phyloP scores from a whole-genome alignment of 1,139 yeast species.

The Lodderomyces pseudojiufengensis region DNA sequence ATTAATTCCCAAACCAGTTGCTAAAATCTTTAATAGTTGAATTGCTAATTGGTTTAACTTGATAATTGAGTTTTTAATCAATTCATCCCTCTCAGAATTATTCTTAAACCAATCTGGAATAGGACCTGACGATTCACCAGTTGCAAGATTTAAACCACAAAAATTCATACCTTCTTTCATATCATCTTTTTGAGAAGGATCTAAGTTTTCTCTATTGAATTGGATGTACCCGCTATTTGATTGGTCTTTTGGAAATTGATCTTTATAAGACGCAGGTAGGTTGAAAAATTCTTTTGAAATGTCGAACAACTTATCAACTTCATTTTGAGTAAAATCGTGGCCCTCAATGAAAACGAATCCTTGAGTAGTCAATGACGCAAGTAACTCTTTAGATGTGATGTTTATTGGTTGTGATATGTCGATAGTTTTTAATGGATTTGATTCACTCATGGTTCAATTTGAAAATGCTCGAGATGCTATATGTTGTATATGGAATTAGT shows the following conservation, averaged over 20 bases:
- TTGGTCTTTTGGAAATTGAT: conserved; percentile 13
- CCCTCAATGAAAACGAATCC: conserved; percentile 76
- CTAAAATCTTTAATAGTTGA: conserved; percentile 47
- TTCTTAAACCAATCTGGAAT: conserved; percentile 45
- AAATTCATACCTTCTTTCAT: conserved; percentile 61
- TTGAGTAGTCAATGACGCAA: conserved; percentile 59
- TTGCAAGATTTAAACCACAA: conserved; percentile 35
- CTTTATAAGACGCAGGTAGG: conserved; percentile 48
- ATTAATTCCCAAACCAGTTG: conserved; percentile 58
- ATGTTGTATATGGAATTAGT: no score
- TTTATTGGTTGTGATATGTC: conserved; percentile 49
- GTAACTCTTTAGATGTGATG: conserved; percentile 46
- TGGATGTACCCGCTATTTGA: conserved; percentile 25
- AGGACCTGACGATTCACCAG: conserved; percentile 31
- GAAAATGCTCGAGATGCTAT: no score
- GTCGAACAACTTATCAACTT: conserved; percentile 52
- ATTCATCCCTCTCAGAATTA: conserved; percentile 27
- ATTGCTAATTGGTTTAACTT: conserved; percentile 44
- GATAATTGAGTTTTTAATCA: conserved; percentile 29
- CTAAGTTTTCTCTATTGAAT: conserved; percentile 43
- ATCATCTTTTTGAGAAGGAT: conserved; percentile 46
- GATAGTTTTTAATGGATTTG: conserved; percentile 31
- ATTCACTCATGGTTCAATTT: no score
- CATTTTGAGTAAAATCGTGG: conserved; percentile 57
- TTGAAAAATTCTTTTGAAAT: conserved; percentile 56